These are phyloP conservation scores for Leonotis leonurus DNA, from an alignment of 257 asterid genomes.

Conservation along the genomic window DNA sequence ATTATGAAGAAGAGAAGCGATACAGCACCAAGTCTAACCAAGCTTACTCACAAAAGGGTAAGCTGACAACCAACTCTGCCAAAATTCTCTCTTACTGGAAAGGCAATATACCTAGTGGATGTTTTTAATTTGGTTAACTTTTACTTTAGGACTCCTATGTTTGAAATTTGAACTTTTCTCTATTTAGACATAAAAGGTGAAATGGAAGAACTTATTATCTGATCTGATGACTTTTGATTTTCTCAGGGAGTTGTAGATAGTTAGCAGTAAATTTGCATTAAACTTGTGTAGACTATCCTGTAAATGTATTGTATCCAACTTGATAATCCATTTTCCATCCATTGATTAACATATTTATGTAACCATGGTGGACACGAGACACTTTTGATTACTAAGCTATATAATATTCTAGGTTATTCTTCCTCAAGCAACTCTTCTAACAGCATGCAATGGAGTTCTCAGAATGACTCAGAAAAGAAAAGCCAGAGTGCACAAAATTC, in stretches of 20 bases:
- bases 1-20: conserved; percentile 69
- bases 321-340: not conserved
- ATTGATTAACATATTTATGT: not conserved
- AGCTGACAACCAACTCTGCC: conserved; percentile 3
- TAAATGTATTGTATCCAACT: not conserved
- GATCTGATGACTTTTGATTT: not conserved
- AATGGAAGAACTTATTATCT: not conserved
- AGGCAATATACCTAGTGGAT: conserved; percentile 4
- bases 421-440: conserved; percentile 28
- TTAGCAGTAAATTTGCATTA: not conserved
- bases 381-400: conserved; percentile 17
- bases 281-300: not conserved
- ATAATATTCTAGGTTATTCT: conserved; percentile 34
- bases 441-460: conserved; percentile 19
- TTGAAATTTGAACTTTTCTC: not conserved
- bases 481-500: conserved; percentile 35
- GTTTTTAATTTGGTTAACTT: not conserved
- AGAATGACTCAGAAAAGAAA: conserved; percentile 30
- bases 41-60: conserved; percentile 41
- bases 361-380: conserved; percentile 7
- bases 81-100: conserved; percentile 1
- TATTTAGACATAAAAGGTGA: not conserved
- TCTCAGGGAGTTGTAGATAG: not conserved
- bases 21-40: conserved; percentile 42
- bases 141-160: not conserved